Evolutionary conservation across 768 basidiomycete species (phyloP).

Genomic region (Mycena epipterygia): DNA sequence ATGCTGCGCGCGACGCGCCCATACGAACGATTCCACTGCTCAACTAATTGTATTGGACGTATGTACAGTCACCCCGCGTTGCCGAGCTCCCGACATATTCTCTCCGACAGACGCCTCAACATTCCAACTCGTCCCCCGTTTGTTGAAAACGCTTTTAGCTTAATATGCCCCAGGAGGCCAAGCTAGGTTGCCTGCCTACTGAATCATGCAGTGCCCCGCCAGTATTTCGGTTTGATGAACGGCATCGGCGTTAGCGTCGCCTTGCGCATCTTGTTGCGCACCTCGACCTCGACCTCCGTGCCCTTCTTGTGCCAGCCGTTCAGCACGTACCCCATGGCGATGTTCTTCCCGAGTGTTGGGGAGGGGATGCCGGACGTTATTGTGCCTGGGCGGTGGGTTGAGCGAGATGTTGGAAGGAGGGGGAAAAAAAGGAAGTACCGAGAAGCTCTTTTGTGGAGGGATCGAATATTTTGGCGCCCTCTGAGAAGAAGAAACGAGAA

Average conservation of each 20-base stretch:
- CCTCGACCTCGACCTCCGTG: constrained; percentile 86
- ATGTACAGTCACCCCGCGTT: no score
- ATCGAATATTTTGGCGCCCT: constrained; percentile 82
- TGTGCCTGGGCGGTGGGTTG: constrained; percentile 29
- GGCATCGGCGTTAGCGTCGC: constrained; percentile 89
- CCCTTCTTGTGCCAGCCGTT: constrained; percentile 92
- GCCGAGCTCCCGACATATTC: no score
- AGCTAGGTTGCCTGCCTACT: no score
- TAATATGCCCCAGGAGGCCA: no score
- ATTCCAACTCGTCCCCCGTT: no score
- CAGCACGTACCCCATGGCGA: constrained; percentile 94
- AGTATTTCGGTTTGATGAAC: constrained; percentile 88
- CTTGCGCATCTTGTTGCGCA: constrained; percentile 83
- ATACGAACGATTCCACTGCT: no score
- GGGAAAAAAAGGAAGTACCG: constrained; percentile 50
- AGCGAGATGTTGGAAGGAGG: constrained; percentile 2
- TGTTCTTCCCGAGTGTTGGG: constrained; percentile 89
- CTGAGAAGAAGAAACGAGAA: constrained; percentile 55
- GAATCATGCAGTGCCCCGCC: constrained; percentile 74
- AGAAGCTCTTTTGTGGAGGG: constrained; percentile 68
- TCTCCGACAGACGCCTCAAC: no score
- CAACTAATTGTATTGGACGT: no score
- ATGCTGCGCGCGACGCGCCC: no score
- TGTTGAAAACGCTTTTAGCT: no score
- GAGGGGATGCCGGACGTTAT: constrained; percentile 98